Conservation (phyloP, 2,329 filamentous ascomycete species). For the Mycosphaerella sp. region DNA sequence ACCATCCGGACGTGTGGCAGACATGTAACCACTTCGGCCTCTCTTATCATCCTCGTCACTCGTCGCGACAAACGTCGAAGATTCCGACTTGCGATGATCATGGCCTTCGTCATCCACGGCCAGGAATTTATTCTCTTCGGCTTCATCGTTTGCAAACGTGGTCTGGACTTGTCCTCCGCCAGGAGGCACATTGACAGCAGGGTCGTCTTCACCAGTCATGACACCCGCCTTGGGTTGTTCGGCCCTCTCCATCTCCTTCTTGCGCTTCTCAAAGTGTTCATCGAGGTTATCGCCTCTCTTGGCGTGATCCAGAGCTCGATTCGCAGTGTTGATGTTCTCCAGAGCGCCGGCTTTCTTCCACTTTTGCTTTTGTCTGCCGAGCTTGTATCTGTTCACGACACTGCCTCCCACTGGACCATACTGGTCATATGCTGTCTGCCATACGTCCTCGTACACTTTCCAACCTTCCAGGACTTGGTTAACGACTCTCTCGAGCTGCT, state of each 20-base stretch:
- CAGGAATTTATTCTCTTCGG: constrained; percentile 2
- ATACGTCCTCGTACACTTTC: constrained; percentile 32
- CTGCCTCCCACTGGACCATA: constrained; percentile 20
- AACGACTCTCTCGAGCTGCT: constrained; percentile 18
- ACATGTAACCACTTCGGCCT: background rate
- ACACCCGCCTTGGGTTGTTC: constrained; percentile 1
- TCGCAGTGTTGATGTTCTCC: constrained; percentile 31
- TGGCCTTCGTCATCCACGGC: background rate
- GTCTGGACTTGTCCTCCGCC: constrained; percentile 1
- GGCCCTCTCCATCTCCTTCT: constrained; percentile 1
- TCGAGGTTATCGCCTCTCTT: constrained; percentile 29
- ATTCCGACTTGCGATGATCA: background rate
- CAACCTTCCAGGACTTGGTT: constrained; percentile 27
- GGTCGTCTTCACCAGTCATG: background rate
- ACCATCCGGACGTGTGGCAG: background rate
- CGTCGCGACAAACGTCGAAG: background rate
- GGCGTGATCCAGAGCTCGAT: constrained; percentile 24
- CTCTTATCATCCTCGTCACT: constrained; percentile 2
- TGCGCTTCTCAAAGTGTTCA: constrained; percentile 20
- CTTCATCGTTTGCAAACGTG: constrained; percentile 1
- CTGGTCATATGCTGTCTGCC: constrained; percentile 24
- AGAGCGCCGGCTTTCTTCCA: constrained; percentile 32
- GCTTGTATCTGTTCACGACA: constrained; percentile 21
- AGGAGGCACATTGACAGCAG: background rate
- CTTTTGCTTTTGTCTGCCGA: constrained; percentile 23